phyloP scores from a whole-genome alignment of 169 alveolate species.

The Plasmodium sp. region DNA sequence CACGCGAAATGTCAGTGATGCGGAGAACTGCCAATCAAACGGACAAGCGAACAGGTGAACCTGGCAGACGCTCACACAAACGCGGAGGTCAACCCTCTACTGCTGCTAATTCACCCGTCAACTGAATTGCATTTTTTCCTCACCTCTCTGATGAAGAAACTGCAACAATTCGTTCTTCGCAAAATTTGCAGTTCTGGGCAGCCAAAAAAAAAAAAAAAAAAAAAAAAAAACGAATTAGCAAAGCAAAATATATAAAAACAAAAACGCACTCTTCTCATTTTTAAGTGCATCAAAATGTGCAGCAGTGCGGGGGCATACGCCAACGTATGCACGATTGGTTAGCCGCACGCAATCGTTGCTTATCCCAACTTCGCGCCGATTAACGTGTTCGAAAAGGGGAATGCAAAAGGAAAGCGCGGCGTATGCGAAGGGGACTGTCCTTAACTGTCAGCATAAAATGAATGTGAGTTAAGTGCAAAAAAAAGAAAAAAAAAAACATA shows the following conservation, averaged over 20 bases:
- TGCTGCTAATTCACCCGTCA: not conserved
- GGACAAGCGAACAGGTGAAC: not conserved
- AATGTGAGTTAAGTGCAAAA: not conserved
- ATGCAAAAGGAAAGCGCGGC: not conserved
- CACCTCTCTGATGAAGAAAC: slow-evolving; percentile 5
- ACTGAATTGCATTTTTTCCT: not conserved
- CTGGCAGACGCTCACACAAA: not conserved
- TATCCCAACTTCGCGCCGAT: not conserved
- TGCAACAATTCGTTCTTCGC: not conserved
- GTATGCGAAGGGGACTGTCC: not conserved
- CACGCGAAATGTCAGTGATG: not conserved
- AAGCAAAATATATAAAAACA: not conserved
- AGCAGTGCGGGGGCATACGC: not conserved
- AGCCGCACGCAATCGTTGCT: not conserved
- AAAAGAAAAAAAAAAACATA: not conserved
- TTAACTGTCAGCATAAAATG: not conserved
- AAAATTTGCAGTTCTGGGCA: not conserved
- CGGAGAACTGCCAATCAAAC: not conserved
- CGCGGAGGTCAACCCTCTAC: not conserved
- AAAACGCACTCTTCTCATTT: not conserved
- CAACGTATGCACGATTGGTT: not conserved
- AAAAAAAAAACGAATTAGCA: not conserved
- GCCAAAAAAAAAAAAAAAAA: not conserved
- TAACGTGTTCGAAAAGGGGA: not conserved
- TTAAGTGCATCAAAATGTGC: not conserved